These are phyloP conservation scores for Beverwykella pulmonaria DNA, from an alignment of 495 filamentous ascomycete genomes.

Conservation along the genomic window DNA sequence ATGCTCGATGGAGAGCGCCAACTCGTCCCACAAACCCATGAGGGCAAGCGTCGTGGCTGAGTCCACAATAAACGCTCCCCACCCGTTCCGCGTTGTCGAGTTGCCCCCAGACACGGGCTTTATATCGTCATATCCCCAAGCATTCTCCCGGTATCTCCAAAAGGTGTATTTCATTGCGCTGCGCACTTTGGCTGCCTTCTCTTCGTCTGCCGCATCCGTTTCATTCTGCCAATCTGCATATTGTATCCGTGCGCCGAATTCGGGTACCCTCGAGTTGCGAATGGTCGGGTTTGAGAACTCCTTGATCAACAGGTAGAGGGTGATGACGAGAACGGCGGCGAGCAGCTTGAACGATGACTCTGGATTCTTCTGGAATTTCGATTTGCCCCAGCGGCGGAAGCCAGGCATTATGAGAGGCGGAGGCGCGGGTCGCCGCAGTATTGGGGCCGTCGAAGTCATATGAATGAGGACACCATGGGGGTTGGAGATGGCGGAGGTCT, in stretches of 20 bases:
- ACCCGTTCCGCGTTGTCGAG: slow-evolving; percentile 39
- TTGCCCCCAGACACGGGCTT: slow-evolving; percentile 38
- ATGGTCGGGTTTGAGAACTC: slow-evolving; percentile 30
- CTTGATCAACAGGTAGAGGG: slow-evolving; percentile 42
- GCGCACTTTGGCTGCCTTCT: slow-evolving; percentile 31
- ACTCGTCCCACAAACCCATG: slow-evolving; percentile 45
- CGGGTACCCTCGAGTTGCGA: slow-evolving; percentile 5
- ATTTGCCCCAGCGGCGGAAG: slow-evolving; percentile 39
- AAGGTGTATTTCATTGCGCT: slow-evolving; percentile 43
- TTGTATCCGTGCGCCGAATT: slow-evolving; percentile 30
- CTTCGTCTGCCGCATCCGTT: slow-evolving; percentile 30
- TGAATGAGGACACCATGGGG: neutral
- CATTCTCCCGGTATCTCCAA: slow-evolving; percentile 36
- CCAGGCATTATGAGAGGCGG: slow-evolving; percentile 32
- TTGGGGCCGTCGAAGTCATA: neutral
- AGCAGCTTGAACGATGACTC: slow-evolving; percentile 43
- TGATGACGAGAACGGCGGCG: slow-evolving; percentile 40
- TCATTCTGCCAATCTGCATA: slow-evolving; percentile 32
- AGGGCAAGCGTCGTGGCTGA: slow-evolving; percentile 42
- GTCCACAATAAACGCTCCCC: slow-evolving; percentile 47
- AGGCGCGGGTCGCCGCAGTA: neutral
- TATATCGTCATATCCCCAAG: slow-evolving; percentile 45
- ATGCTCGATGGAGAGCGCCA: slow-evolving; percentile 36
- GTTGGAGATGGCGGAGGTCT: neutral
- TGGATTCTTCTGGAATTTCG: slow-evolving; percentile 37